Evolutionary conservation across 768 basidiomycete species (phyloP), one percentile per base, ranked within the genome.

Genomic region (Boletellus emodensis): DNA sequence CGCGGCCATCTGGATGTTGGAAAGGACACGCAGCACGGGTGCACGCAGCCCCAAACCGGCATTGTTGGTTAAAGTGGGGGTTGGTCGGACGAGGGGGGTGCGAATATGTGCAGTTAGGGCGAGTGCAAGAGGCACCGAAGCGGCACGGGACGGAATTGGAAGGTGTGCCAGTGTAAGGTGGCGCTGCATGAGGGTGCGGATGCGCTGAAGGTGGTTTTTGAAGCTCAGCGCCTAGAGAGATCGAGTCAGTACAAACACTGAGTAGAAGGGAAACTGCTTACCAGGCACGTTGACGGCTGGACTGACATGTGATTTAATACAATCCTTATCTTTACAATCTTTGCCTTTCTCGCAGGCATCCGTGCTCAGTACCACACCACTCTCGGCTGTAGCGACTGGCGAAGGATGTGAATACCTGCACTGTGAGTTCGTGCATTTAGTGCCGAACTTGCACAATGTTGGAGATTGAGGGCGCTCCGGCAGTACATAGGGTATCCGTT

Each of bases 391-490:
- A 6, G 96, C 94, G 3, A 94, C 91, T n/a, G 96, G 96, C 9
- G 90, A 93, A 5, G 96, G 94, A 67, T 99, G 96, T 9, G 92
- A 91, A 68, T 83, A 98, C 15, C 87, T 78, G 68, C 96, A 99
- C 40, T 85, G 76, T 0, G 87, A 76, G 66, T 97, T 95, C 43
- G 86, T 87, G 70, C 96, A 99, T 58, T 94, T 95, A 20, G 86
- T 76, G 11, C 80, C 84, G 57, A 89, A 98, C 71, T 96, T 96
- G 82, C 96, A 99, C 18, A 99, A 76, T 1, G 88, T 90, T 0
- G 90, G 90, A 1, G 90, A 90, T 59, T 87, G 85, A 1, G 90
- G 90, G 30, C 90, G 79, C 53, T 87, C 83, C n/a, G 87, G 87
- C 15, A 82, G 62, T 4, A 75, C 76, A 60, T 82, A 87, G 3